Evolutionary conservation across 495 filamentous ascomycete genomes (phyloP).

Genomic region (Bathelium albidoporum): DNA sequence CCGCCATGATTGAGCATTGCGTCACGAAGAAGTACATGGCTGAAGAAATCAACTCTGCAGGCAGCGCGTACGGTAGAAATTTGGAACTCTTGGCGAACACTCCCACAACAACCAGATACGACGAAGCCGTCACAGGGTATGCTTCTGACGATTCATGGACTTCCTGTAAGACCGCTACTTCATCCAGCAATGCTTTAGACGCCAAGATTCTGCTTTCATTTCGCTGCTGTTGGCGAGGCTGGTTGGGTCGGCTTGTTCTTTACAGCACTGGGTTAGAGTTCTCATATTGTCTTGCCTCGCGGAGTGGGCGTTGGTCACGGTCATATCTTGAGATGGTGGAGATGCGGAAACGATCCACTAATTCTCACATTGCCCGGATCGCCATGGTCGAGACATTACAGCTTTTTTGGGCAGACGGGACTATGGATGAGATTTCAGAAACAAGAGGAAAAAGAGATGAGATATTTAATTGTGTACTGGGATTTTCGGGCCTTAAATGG

Average conservation of each 20-base stretch:
- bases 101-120: neutral
- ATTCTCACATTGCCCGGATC: constrained; percentile 11
- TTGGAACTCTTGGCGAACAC: constrained; percentile 12
- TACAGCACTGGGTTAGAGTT: constrained; percentile 20
- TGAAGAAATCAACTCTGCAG: constrained; percentile 12
- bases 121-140: constrained; percentile 3
- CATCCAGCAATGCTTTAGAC: neutral
- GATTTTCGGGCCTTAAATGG: constrained; percentile 28
- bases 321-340: constrained; percentile 27
- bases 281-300: constrained; percentile 18
- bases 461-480: constrained; percentile 33
- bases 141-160: constrained; percentile 3
- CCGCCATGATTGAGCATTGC: constrained; percentile 21
- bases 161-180: neutral
- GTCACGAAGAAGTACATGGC: constrained; percentile 15
- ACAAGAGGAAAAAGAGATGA: constrained; percentile 28
- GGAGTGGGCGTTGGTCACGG: constrained; percentile 23
- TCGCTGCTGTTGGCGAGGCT: constrained; percentile 18
- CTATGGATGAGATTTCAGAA: constrained; percentile 17
- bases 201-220: constrained; percentile 16
- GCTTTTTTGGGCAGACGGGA: constrained; percentile 21
- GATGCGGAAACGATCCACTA: constrained; percentile 24
- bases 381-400: constrained; percentile 19
- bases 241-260: constrained; percentile 22
- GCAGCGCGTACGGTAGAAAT: constrained; percentile 15